Base-by-base conservation (phyloP, 2,329 filamentous ascomycete genomes). In the Botrytis galanthina region DNA sequence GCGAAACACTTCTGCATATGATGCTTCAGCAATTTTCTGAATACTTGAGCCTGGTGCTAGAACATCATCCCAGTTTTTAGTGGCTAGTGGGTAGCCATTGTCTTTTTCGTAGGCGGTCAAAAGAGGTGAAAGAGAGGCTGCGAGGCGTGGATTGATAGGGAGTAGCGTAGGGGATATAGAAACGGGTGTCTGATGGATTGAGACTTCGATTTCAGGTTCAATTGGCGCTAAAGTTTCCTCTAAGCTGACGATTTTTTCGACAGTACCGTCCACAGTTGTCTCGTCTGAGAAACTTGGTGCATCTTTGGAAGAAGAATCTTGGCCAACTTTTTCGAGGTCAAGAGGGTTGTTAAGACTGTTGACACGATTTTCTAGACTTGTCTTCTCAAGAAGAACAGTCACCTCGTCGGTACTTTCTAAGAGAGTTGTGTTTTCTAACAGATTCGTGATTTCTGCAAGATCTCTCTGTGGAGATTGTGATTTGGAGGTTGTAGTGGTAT, bases 1-100 rank as follows among this genome's bases (percentile, higher is more conserved):
- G 16, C 88, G 87, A 77, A 91, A 91, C 16, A 91, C 88, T 79
- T 91, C 89, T 9, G 89, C 89, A 76, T 88, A 91, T 3, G 89
- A 91, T 8, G 89, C 89, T 79, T 91, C 89, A 16, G 89, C 89
- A 69, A 91, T 91, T 81, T 91, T 91, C 61, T 85, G 84, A 67
- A 91, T 88, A 51, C 81, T 80, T 77, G 87, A 86, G 26, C 84
- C 85, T 0, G 83, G 81, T 0, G 86, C 86, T 67, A 88, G 88
- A 44, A 91, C 83, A 70, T 90, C 88, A 44, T 84, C 81, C 89
- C 89, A 91, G 6, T 73, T 72, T 12, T 60, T 71, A 9, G 75
- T 70, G 6, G 44, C 29, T 16, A 80, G 60, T 4, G 61, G 37
- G 1, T 64, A 44, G 5, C 75, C 72, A 14, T 72, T 62, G 60